phyloP scores from a whole-genome alignment of 805 yeast genomes.

The Metschnikowia lochheadii region DNA sequence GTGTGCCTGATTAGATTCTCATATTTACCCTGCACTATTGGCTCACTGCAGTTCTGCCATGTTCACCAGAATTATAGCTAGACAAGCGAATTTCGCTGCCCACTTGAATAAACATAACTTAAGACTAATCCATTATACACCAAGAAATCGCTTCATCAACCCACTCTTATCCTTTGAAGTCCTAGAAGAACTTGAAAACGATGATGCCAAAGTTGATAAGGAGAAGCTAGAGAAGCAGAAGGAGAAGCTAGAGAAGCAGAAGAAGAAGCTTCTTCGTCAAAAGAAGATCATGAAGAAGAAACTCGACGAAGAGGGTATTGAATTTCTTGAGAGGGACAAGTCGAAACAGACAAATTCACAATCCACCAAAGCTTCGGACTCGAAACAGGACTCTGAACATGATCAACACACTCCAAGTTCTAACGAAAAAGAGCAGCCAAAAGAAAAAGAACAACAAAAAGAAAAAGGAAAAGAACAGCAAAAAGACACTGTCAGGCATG shows the following conservation, averaged over 20 bases:
- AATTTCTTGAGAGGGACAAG: not conserved
- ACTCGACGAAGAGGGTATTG: conserved; percentile 4
- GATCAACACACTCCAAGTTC: not conserved
- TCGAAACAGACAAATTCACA: not conserved
- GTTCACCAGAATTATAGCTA: not conserved
- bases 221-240: conserved; percentile 27
- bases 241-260: conserved; percentile 25
- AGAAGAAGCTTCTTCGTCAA: conserved; percentile 23
- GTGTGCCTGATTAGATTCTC: not conserved
- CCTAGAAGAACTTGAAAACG: conserved; percentile 32
- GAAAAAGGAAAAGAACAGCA: not conserved
- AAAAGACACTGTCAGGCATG: not conserved
- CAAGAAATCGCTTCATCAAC: conserved; percentile 19
- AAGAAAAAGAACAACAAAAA: not conserved
- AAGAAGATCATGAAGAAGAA: conserved; percentile 17
- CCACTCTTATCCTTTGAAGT: conserved; percentile 43
- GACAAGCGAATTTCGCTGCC: not conserved
- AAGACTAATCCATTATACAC: not conserved
- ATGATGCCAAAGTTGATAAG: conserved; percentile 26
- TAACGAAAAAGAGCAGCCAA: not conserved
- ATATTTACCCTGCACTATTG: not conserved
- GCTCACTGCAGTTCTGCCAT: not conserved
- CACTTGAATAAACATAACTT: not conserved
- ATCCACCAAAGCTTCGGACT: not conserved
- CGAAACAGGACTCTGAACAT: not conserved